These are phyloP conservation scores for Cudoniella acicularis DNA, from an alignment of 495 filamentous ascomycete species.

Conservation along the genomic window DNA sequence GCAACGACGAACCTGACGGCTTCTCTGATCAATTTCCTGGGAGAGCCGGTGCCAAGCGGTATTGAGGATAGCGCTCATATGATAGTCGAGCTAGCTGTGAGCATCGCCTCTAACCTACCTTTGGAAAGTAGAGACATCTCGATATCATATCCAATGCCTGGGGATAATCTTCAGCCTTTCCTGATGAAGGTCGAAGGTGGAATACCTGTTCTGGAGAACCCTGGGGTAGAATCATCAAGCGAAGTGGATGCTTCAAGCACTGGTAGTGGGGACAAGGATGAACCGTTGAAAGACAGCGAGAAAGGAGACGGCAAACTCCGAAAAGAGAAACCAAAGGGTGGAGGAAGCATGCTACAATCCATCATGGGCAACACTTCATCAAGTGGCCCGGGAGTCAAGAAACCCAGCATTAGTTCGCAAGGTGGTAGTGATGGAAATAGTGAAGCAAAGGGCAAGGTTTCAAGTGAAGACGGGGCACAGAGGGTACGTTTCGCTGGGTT, in stretches of 20 bases:
- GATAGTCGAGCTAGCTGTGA: conserved; percentile 87
- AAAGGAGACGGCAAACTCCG: conserved; percentile 29
- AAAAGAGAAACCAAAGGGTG: conserved; percentile 38
- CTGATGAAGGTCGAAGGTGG: conserved; percentile 80
- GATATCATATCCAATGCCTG: conserved; percentile 79
- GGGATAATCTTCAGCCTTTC: conserved; percentile 56
- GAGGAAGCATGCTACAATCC: conserved; percentile 26
- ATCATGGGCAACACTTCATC: conserved; percentile 24
- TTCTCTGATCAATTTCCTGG: conserved; percentile 63
- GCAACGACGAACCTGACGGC: conserved; percentile 69
- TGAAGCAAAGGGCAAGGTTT: conserved; percentile 20
- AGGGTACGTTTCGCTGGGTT: conserved; percentile 82
- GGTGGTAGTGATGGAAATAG: conserved; percentile 19
- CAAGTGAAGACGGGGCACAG: conserved; percentile 36
- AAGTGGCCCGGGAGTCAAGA: conserved; percentile 17
- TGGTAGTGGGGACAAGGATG: conserved; percentile 38
- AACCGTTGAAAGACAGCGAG: conserved; percentile 30
- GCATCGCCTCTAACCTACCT: conserved; percentile 81
- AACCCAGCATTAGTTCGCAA: conserved; percentile 13
- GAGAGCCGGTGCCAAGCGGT: conserved; percentile 62
- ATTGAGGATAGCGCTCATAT: conserved; percentile 68
- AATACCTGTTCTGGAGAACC: conserved; percentile 65
- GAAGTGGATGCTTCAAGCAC: conserved; percentile 45
- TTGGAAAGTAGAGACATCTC: conserved; percentile 87
- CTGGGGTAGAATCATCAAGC: conserved; percentile 34